phyloP scores from a whole-genome alignment of 768 basidiomycete genomes.

The Kwoniella dendrophila region DNA sequence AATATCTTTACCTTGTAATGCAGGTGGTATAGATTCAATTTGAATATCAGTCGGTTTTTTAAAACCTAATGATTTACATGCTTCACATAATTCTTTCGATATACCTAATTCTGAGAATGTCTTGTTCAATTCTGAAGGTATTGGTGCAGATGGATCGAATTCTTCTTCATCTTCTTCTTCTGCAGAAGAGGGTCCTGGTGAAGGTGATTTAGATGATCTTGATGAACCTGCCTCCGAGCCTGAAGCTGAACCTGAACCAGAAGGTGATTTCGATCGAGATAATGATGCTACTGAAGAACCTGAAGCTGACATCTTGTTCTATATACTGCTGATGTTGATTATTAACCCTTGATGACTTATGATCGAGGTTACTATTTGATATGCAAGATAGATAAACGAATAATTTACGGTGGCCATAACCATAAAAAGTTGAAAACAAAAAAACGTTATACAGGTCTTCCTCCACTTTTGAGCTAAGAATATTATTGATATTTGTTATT shows the following conservation, averaged over 20 bases:
- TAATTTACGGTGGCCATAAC: no score
- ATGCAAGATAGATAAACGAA: no score
- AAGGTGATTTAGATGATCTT: slow-evolving; percentile 9
- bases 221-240: no score
- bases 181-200: slow-evolving; percentile 18
- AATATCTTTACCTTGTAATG: slow-evolving; percentile 87
- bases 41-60: slow-evolving; percentile 91
- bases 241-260: slow-evolving; percentile 8
- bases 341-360: no score
- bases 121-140: slow-evolving; percentile 22
- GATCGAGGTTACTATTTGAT: no score
- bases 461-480: no score
- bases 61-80: slow-evolving; percentile 78
- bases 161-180: no score
- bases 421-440: slow-evolving; percentile 7
- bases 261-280: slow-evolving; percentile 16
- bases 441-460: no score
- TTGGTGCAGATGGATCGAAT: slow-evolving; percentile 15
- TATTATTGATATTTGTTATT: no score
- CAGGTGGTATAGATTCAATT: slow-evolving; percentile 77
- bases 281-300: slow-evolving; percentile 24
- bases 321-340: no score
- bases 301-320: slow-evolving; percentile 14
- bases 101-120: slow-evolving; percentile 84
- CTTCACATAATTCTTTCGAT: slow-evolving; percentile 83